These are phyloP conservation scores for Brassica napus DNA, from an alignment of 345 rosid species.

Conservation along the genomic window Da-Ae NC_063447.1:58314001-58314500, in stretches of 20 bases:
- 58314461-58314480: constrained; percentile 46
- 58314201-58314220: constrained; percentile 33
- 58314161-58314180: constrained; percentile 21
- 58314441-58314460: background rate
- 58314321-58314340: background rate
- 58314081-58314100: background rate
- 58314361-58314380: constrained; percentile 22
- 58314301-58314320: no score
- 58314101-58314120: background rate
- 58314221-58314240: constrained; percentile 27
- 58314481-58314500: constrained; percentile 65
- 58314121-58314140: background rate
- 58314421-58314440: constrained; percentile 26
- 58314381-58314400: constrained; percentile 15
- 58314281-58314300: constrained; percentile 39
- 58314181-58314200: background rate
- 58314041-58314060: constrained; percentile 3
- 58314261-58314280: constrained; percentile 49
- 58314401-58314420: constrained; percentile 44
- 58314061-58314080: background rate
- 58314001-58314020: background rate
- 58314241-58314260: constrained; percentile 45
- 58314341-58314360: constrained; percentile 21
- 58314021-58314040: background rate
- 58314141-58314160: constrained; percentile 7